phyloP scores from a whole-genome alignment of 75 land plant genomes.

The Cunninghamia lanceolata region DNA sequence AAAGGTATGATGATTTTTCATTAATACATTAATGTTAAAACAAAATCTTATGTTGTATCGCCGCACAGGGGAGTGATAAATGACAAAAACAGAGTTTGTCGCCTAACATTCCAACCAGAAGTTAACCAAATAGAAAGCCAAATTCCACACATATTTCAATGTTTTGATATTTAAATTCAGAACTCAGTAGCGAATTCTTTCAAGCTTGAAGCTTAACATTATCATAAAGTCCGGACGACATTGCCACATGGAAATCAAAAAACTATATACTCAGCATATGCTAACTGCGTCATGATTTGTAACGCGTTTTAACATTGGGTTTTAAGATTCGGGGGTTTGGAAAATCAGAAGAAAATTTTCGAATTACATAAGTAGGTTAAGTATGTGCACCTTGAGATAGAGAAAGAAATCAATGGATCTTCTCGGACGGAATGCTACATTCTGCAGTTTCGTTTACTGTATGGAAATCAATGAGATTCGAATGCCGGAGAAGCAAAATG shows the following conservation, averaged over 20 bases:
- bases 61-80: background rate
- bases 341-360: background rate
- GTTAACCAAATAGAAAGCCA: background rate
- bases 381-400: background rate
- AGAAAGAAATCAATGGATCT: background rate
- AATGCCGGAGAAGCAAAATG: too few species aligned
- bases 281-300: background rate
- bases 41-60: background rate
- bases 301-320: background rate
- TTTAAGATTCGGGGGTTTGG: background rate
- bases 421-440: background rate
- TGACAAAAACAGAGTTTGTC: background rate
- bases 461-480: too few species aligned
- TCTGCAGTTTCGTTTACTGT: background rate
- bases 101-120: too few species aligned
- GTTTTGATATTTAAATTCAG: background rate
- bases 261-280: background rate
- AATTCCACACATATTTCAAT: background rate
- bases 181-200: background rate
- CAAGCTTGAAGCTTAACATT: background rate
- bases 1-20: too few species aligned
- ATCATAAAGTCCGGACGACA: background rate
- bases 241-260: background rate
- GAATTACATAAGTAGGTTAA: background rate
- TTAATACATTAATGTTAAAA: background rate